These are phyloP conservation scores for Coccinonectria pachysandricola DNA, from an alignment of 2,329 filamentous ascomycete species.

Conservation along the genomic window DNA sequence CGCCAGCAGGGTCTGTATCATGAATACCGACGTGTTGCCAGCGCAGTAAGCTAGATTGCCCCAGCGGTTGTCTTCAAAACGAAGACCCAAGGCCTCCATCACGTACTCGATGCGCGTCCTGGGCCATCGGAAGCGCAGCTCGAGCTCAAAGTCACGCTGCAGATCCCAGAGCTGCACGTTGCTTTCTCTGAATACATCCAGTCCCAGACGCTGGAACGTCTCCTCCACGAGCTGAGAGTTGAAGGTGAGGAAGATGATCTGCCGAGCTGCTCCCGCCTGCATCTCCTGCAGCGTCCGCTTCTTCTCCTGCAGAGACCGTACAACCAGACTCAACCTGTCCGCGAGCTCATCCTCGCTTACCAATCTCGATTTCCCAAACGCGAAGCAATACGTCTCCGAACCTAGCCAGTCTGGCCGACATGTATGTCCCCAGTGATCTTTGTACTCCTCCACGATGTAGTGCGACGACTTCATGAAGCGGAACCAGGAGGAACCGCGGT, in stretches of 20 bases:
- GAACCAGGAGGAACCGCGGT: slow-evolving; percentile 10
- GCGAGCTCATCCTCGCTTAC: slow-evolving; percentile 1
- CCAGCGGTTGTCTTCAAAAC: slow-evolving; percentile 9
- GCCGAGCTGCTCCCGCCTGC: not conserved
- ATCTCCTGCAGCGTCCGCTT: slow-evolving; percentile 6
- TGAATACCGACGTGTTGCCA: slow-evolving; percentile 9
- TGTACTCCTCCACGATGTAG: slow-evolving; percentile 7
- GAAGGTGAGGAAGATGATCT: slow-evolving; percentile 9
- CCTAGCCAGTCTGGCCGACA: slow-evolving; percentile 2
- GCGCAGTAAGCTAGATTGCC: slow-evolving; percentile 6
- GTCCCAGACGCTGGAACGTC: slow-evolving; percentile 1
- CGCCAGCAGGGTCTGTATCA: slow-evolving; percentile 4
- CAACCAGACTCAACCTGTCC: slow-evolving; percentile 1
- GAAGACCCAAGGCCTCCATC: slow-evolving; percentile 8
- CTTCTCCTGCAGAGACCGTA: slow-evolving; percentile 2
- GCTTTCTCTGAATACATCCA: slow-evolving; percentile 2
- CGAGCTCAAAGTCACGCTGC: slow-evolving; percentile 2
- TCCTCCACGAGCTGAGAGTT: slow-evolving; percentile 2
- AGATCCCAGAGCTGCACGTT: slow-evolving; percentile 7
- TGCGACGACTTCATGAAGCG: slow-evolving; percentile 7
- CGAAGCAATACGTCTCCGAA: slow-evolving; percentile 6
- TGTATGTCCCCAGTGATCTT: slow-evolving; percentile 4
- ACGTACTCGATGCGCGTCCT: slow-evolving; percentile 6
- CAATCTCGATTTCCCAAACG: slow-evolving; percentile 8
- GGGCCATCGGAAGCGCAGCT: slow-evolving; percentile 3